Evolutionary conservation across 1,284 basidiomycete genomes (phyloP).

Genomic region (Fomitopsis betulina): DNA sequence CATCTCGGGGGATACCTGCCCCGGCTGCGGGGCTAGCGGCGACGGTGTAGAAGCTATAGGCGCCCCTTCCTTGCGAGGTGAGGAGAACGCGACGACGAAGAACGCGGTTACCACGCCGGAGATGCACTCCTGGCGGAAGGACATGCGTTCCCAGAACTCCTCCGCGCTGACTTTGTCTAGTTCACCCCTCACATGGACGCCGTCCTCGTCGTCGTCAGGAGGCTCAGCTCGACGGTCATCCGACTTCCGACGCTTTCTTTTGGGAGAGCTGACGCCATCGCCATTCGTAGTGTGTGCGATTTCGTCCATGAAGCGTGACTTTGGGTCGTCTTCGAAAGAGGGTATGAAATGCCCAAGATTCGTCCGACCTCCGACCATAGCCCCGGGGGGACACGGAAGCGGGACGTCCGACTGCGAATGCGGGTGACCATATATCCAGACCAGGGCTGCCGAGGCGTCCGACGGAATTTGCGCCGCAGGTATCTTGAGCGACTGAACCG

Average conservation of each 20-base stretch:
- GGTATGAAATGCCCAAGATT: slow-evolving; percentile 79
- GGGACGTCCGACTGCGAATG: slow-evolving; percentile 57
- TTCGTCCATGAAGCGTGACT: slow-evolving; percentile 87
- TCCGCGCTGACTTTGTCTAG: slow-evolving; percentile 54
- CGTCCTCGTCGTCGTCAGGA: slow-evolving; percentile 14
- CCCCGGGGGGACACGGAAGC: slow-evolving; percentile 48
- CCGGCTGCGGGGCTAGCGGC: slow-evolving; percentile 47
- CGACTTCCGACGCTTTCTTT: slow-evolving; percentile 45
- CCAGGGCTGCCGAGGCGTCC: slow-evolving; percentile 10
- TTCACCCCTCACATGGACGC: slow-evolving; percentile 36
- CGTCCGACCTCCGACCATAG: slow-evolving; percentile 19
- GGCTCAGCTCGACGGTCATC: slow-evolving; percentile 5
- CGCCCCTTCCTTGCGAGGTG: slow-evolving; percentile 4
- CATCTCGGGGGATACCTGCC: slow-evolving; percentile 60
- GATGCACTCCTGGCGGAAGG: slow-evolving; percentile 89
- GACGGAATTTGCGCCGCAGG: slow-evolving; percentile 14
- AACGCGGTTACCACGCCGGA: slow-evolving; percentile 85
- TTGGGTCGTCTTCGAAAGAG: slow-evolving; percentile 90
- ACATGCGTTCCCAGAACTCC: slow-evolving; percentile 95
- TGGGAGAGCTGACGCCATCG: slow-evolving; percentile 56
- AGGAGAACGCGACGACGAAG: slow-evolving; percentile 57
- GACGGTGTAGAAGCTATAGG: slow-evolving; percentile 27
- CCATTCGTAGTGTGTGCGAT: slow-evolving; percentile 68
- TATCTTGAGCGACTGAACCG: slow-evolving; percentile 50
- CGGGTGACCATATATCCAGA: slow-evolving; percentile 76